Percentiles rank a stretch among this genome's conserved stretches.
Conservation (phyloP, 805 yeast genomes). For the Saitoella complicata region DNA sequence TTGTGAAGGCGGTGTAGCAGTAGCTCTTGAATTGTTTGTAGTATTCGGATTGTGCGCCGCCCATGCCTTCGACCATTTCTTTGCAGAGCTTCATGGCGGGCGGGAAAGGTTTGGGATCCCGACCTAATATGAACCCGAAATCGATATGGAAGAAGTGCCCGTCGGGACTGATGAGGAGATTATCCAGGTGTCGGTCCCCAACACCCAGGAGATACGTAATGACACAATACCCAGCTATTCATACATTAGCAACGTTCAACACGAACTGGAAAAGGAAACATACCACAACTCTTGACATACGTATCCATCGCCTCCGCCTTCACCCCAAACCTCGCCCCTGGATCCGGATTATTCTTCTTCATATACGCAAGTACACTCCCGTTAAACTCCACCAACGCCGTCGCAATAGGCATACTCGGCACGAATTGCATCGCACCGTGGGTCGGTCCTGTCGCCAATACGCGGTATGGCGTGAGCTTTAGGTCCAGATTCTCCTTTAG, state of each 20-base stretch:
- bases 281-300: slow-evolving; percentile 65
- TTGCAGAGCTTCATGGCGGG: slow-evolving; percentile 96
- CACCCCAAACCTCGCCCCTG: slow-evolving; percentile 25
- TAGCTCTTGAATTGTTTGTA: slow-evolving; percentile 77
- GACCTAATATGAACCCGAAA: slow-evolving; percentile 89
- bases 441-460: slow-evolving; percentile 73
- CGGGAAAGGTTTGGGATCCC: slow-evolving; percentile 97
- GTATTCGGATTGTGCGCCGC: slow-evolving; percentile 75
- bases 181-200: slow-evolving; percentile 93
- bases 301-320: slow-evolving; percentile 69
- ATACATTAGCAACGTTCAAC: neutral
- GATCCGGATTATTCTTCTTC: slow-evolving; percentile 46
- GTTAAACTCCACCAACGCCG: slow-evolving; percentile 55
- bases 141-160: slow-evolving; percentile 95
- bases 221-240: slow-evolving; percentile 81
- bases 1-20: slow-evolving; percentile 87
- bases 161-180: slow-evolving; percentile 63
- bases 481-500: slow-evolving; percentile 82
- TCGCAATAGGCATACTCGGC: slow-evolving; percentile 80
- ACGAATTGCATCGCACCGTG: slow-evolving; percentile 91
- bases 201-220: slow-evolving; percentile 88
- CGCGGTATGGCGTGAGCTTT: slow-evolving; percentile 72
- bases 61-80: slow-evolving; percentile 95
- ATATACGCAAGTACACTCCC: slow-evolving; percentile 59
- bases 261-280: neutral